Conservation (phyloP, 1,284 basidiomycete genomes). For the Microbotryum intermedium region DNA sequence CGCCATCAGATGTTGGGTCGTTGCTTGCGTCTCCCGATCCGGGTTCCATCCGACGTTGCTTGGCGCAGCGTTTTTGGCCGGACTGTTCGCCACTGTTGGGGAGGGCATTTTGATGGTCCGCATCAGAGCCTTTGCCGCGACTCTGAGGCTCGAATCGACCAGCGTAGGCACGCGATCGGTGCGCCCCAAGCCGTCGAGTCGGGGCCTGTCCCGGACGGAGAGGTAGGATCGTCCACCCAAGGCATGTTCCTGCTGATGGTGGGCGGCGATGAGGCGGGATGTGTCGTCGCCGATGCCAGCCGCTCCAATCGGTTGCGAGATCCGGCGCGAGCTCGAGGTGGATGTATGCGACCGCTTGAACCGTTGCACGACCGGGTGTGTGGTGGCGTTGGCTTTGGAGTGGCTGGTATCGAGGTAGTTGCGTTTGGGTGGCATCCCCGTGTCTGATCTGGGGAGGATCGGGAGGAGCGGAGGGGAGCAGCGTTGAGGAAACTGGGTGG, state of each 20-base stretch:
- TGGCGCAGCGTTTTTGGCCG: neutral
- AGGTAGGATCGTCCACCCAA: constrained; percentile 18
- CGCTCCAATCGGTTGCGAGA: constrained; percentile 1
- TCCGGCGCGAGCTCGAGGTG: no score
- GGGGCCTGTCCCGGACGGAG: neutral
- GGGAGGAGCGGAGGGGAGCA: no score
- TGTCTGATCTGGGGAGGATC: no score
- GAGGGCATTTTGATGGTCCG: constrained; percentile 6
- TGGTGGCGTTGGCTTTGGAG: no score
- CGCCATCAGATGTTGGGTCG: neutral
- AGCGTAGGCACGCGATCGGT: neutral
- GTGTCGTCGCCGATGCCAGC: constrained; percentile 3
- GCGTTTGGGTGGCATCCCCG: no score
- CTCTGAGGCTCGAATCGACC: constrained; percentile 2
- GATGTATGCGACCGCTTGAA: no score
- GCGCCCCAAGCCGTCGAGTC: neutral
- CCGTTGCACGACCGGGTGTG: no score
- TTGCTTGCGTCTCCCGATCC: constrained; percentile 4
- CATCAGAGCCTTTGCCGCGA: constrained; percentile 10
- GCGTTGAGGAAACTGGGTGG: no score
- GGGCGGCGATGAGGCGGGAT: constrained; percentile 5
- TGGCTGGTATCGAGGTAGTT: no score
- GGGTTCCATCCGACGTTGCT: constrained; percentile 18
- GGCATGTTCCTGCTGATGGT: constrained; percentile 13
- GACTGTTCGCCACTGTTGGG: neutral